Evolutionary conservation across 495 filamentous ascomycete species (phyloP).

Genomic region (Friedmanniomyces simplex): DNA sequence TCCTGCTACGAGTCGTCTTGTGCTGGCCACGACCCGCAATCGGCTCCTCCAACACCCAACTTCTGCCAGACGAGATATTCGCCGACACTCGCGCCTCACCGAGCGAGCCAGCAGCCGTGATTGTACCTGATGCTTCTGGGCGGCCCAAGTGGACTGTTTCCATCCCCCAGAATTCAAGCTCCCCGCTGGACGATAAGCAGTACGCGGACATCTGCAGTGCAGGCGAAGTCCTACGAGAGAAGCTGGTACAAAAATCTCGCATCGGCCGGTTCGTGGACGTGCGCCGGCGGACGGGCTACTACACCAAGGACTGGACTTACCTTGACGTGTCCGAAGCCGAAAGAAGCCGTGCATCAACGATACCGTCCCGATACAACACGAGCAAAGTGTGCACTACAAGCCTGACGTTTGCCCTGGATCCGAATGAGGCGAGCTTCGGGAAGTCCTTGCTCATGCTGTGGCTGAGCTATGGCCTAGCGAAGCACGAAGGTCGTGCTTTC

Average conservation of each 20-base stretch:
- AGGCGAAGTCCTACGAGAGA: slow-evolving; percentile 42
- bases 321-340: slow-evolving; percentile 57
- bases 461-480: slow-evolving; percentile 64
- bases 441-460: slow-evolving; percentile 60
- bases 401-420: slow-evolving; percentile 61
- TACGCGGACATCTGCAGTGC: slow-evolving; percentile 52
- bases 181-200: slow-evolving; percentile 48
- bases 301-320: slow-evolving; percentile 50
- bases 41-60: slow-evolving; percentile 21
- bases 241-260: slow-evolving; percentile 21
- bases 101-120: slow-evolving; percentile 47
- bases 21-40: background rate
- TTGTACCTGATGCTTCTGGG: slow-evolving; percentile 46
- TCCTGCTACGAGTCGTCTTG: background rate
- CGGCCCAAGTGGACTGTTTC: slow-evolving; percentile 57
- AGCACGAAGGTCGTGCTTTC: slow-evolving; percentile 57
- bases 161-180: slow-evolving; percentile 47
- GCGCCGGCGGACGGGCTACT: slow-evolving; percentile 35
- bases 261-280: slow-evolving; percentile 32
- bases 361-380: too few relatives aligned
- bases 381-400: slow-evolving; percentile 50
- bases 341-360: slow-evolving; percentile 12
- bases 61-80: slow-evolving; percentile 40
- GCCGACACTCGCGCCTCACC: slow-evolving; percentile 42
- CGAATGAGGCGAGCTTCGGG: slow-evolving; percentile 56